These are phyloP conservation scores for Tetracentron sinense DNA, from an alignment of 164 flowering plant species.

Conservation along the genomic window DNA sequence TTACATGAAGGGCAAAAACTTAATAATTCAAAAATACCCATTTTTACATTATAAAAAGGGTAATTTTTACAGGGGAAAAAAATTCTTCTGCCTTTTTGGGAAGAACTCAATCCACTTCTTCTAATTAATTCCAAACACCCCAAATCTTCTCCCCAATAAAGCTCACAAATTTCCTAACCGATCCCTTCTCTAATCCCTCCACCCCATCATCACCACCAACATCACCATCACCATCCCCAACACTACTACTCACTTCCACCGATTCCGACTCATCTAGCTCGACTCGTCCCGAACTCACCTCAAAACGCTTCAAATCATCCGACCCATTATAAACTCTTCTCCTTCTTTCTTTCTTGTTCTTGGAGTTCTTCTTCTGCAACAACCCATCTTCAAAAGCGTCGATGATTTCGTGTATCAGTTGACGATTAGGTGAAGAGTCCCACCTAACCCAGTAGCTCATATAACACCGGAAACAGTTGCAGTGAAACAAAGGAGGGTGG, in stretches of 20 bases:
- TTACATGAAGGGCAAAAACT: neutral
- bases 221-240: constrained; percentile 1
- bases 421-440: constrained; percentile 80
- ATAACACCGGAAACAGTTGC: too few relatives aligned
- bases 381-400: too few relatives aligned
- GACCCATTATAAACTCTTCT: constrained; percentile 8
- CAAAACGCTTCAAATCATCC: neutral
- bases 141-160: constrained; percentile 64
- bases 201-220: constrained; percentile 23
- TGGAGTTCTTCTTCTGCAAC: constrained; percentile 19
- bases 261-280: constrained; percentile 1
- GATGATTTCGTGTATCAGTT: constrained; percentile 70
- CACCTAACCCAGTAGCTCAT: constrained; percentile 78
- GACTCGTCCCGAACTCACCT: neutral
- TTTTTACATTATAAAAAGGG: neutral
- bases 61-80: neutral
- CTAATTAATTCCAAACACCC: constrained; percentile 40
- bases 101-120: neutral
- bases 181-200: constrained; percentile 38
- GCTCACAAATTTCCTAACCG: constrained; percentile 53
- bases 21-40: neutral
- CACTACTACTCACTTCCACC: neutral
- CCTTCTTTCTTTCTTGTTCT: constrained; percentile 27
- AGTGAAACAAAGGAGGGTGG: too few relatives aligned
- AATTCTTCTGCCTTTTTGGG: neutral